Percentiles rank a stretch among this genome's conserved stretches.
Conservation (phyloP, 2,329 filamentous ascomycete genomes). For the Phyllosticta capitalensis region DNA sequence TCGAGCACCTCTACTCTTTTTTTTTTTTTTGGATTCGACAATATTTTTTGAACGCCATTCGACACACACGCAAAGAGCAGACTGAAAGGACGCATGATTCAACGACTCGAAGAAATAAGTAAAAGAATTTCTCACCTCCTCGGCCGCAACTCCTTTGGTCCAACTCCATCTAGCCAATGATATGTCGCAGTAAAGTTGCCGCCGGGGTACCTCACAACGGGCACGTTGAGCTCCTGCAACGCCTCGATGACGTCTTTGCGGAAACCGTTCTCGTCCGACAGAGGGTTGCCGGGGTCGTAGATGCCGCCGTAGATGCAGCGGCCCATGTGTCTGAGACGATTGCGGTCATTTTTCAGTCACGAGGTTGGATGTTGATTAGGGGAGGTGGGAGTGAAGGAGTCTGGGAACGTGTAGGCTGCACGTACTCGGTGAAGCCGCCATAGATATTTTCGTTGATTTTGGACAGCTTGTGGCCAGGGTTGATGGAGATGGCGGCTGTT, state of each 20-base stretch:
- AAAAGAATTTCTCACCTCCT: conserved; percentile 30
- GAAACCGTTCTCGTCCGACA: conserved; percentile 68
- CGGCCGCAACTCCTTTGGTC: conserved; percentile 60
- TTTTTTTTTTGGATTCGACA: too few relatives aligned
- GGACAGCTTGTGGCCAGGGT: conserved; percentile 55
- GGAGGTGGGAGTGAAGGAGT: background rate
- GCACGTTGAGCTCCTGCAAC: conserved; percentile 63
- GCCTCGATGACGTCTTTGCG: conserved; percentile 69
- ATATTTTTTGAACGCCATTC: too few relatives aligned
- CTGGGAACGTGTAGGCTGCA: background rate
- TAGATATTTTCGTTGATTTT: conserved; percentile 75
- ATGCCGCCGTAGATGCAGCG: conserved; percentile 82
- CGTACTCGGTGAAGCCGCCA: conserved; percentile 74
- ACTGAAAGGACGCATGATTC: too few relatives aligned
- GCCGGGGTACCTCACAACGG: conserved; percentile 71
- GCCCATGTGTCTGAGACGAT: conserved; percentile 63
- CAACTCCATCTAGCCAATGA: conserved; percentile 75
- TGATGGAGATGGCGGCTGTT: conserved; percentile 54
- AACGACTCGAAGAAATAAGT: background rate
- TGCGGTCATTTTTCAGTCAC: conserved; percentile 9
- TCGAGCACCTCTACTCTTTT: background rate
- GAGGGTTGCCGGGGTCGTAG: conserved; percentile 64
- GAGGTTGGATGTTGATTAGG: background rate
- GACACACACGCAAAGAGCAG: too few relatives aligned
- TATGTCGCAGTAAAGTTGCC: conserved; percentile 81